Evolutionary conservation across 768 basidiomycete genomes (phyloP).

Genomic region (Sporobolomyces phaffii): DNA sequence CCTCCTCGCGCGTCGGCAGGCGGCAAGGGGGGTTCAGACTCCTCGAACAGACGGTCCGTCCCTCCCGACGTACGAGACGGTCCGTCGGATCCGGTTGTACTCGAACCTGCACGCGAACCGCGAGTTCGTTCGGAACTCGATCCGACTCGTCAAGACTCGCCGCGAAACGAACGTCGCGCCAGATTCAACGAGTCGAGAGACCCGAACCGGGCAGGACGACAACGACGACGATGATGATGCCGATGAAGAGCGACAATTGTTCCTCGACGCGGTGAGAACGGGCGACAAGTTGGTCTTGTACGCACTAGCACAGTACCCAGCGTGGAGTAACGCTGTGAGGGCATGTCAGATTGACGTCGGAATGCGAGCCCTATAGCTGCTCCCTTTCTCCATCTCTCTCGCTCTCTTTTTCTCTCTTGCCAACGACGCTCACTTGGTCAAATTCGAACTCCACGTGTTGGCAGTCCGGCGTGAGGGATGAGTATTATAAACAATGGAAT

Average conservation of each 20-base stretch:
- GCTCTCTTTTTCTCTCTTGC: too few relatives aligned
- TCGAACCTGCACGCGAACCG: constrained; percentile 20
- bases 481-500: too few relatives aligned
- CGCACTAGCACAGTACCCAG: constrained; percentile 28
- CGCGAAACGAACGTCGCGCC: too few relatives aligned
- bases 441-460: too few relatives aligned
- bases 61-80: background rate
- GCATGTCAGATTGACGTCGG: background rate
- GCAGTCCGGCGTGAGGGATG: too few relatives aligned
- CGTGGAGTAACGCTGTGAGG: constrained; percentile 12
- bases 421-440: too few relatives aligned
- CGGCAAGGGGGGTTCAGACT: too few relatives aligned
- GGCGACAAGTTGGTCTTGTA: constrained; percentile 19
- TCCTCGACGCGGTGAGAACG: background rate
- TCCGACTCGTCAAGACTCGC: background rate
- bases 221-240: background rate
- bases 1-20: background rate
- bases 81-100: background rate
- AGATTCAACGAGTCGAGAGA: background rate
- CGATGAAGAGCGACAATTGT: background rate
- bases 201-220: background rate
- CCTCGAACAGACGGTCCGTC: background rate
- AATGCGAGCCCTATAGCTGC: background rate
- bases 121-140: background rate
- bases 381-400: background rate